These are phyloP conservation scores for Phenoliferia sp. DNA, from an alignment of 1,284 basidiomycete genomes.

Conservation along the genomic window DNA sequence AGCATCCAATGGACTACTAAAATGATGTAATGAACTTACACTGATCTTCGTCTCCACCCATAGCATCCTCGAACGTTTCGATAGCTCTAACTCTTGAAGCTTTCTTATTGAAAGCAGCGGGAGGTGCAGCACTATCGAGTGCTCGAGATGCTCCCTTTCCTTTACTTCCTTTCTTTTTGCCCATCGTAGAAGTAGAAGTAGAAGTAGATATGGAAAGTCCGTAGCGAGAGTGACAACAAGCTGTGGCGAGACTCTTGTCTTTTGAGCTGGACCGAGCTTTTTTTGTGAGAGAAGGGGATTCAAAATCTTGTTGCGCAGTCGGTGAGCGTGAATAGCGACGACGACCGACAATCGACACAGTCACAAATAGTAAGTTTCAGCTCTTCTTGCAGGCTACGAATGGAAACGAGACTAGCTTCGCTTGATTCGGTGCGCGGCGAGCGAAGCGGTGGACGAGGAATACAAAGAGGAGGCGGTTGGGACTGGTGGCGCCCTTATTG, in stretches of 20 bases:
- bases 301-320: not conserved
- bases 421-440: no score
- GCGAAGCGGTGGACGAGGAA: no score
- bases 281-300: no score
- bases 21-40: conserved; percentile 6
- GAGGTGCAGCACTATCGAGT: not conserved
- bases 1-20: not conserved
- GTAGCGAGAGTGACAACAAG: no score
- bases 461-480: no score
- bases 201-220: no score
- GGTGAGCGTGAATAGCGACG: not conserved
- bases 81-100: conserved; percentile 5
- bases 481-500: no score
- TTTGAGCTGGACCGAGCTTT: no score
- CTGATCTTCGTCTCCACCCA: conserved; percentile 27
- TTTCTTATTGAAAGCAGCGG: conserved; percentile 14
- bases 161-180: conserved; percentile 7
- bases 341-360: not conserved
- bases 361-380: not conserved
- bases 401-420: no score
- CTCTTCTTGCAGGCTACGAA: not conserved
- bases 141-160: conserved; percentile 9
- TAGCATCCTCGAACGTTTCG: conserved; percentile 22
- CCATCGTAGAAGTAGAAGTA: no score
- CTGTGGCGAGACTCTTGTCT: no score